Evolutionary conservation across 75 land plant species (phyloP).

Genomic region (Sequoiadendron giganteum): DNA sequence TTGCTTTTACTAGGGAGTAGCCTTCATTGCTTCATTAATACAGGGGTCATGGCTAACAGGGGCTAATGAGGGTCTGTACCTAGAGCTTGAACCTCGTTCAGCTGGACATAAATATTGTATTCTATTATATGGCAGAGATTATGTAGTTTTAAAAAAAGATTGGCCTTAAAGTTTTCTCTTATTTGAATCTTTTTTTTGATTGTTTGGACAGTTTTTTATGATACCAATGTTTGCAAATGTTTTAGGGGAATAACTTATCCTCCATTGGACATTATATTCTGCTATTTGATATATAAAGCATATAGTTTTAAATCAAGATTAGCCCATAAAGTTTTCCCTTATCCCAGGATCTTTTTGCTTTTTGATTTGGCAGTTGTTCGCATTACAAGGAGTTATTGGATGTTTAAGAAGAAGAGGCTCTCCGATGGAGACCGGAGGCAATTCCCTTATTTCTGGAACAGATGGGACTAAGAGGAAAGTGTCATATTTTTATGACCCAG

Average conservation of each 20-base stretch:
- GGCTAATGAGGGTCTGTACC: background rate
- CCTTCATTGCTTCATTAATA: background rate
- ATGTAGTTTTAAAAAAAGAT: background rate
- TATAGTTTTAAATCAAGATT: background rate
- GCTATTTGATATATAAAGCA: background rate
- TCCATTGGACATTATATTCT: background rate
- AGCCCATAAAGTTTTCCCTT: background rate
- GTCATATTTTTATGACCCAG: constrained; percentile 65
- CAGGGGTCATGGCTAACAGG: background rate
- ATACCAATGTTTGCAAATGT: background rate
- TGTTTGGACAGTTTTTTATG: background rate
- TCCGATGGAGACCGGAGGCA: constrained; percentile 46
- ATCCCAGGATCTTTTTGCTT: background rate
- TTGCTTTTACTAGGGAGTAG: background rate
- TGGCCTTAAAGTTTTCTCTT: background rate
- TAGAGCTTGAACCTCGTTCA: background rate
- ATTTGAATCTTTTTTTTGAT: background rate
- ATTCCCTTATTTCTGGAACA: constrained; percentile 47
- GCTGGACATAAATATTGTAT: background rate
- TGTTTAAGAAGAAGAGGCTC: background rate
- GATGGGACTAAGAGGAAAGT: constrained; percentile 64
- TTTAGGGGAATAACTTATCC: background rate
- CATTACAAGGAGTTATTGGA: background rate
- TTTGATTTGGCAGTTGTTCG: background rate
- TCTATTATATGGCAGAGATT: background rate